These are phyloP conservation scores for Ammopiptanthus mongolicus DNA, from an alignment of 306 rosid genomes.

Conservation along the genomic window DNA sequence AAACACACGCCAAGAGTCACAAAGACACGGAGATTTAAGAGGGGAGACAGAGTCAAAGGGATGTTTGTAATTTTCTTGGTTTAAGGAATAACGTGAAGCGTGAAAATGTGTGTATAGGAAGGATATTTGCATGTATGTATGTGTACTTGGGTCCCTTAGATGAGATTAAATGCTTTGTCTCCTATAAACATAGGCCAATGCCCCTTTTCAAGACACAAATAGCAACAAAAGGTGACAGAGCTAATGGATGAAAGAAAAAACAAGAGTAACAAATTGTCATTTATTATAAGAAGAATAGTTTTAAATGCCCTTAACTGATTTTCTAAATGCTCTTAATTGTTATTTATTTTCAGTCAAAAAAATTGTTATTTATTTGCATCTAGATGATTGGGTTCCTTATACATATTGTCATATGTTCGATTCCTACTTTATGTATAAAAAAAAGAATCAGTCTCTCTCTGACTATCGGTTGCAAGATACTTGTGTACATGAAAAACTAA, in stretches of 20 bases:
- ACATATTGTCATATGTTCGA: too few relatives aligned
- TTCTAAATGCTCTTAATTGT: too few relatives aligned
- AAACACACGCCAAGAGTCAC: not conserved
- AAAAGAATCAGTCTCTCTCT: too few relatives aligned
- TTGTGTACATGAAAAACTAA: too few relatives aligned
- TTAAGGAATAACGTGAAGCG: conserved; percentile 4
- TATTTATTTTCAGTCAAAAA: too few relatives aligned
- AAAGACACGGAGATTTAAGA: not conserved
- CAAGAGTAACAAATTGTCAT: not conserved
- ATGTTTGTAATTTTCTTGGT: conserved; percentile 17
- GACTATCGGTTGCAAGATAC: too few relatives aligned
- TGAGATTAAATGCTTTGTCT: conserved; percentile 30
- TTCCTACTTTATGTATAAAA: too few relatives aligned
- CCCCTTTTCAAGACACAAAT: not conserved
- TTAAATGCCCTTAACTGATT: not conserved
- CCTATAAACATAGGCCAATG: not conserved
- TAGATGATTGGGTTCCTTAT: too few relatives aligned
- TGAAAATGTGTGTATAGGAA: conserved; percentile 6
- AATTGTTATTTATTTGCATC: too few relatives aligned
- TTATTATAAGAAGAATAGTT: not conserved
- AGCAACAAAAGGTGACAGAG: not conserved
- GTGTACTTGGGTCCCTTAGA: not conserved
- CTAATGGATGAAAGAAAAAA: not conserved
- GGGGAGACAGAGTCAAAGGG: conserved; percentile 27
- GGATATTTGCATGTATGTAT: conserved; percentile 23